Evolutionary conservation across 345 rosid genomes (phyloP).

Genomic region (Camelina neglecta): DNA sequence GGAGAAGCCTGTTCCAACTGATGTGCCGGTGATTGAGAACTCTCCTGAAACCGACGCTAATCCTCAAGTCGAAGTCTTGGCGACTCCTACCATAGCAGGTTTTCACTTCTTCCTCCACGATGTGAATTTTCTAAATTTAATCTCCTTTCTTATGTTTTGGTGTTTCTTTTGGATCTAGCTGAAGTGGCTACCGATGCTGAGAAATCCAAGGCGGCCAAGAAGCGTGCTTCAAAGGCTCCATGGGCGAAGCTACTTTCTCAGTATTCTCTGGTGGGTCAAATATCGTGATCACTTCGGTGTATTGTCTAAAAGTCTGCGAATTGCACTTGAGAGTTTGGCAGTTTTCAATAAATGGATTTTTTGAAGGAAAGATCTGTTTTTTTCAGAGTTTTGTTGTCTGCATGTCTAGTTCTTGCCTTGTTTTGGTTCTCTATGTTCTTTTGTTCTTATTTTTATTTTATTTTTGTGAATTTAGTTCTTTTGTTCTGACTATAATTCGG

Average conservation of each 20-base stretch:
- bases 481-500: conserved; percentile 26
- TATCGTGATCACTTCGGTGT: conserved; percentile 6
- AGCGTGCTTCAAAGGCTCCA: conserved; percentile 55
- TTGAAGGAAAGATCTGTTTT: not conserved
- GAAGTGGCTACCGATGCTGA: conserved; percentile 43
- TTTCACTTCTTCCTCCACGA: conserved; percentile 41
- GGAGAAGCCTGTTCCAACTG: conserved; percentile 49
- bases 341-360: not conserved
- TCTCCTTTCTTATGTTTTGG: conserved; percentile 23
- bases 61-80: conserved; percentile 55
- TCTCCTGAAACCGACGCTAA: conserved; percentile 54
- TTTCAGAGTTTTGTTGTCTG: conserved; percentile 31
- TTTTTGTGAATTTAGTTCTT: conserved; percentile 21
- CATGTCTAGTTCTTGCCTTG: conserved; percentile 7
- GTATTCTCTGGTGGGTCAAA: conserved; percentile 67
- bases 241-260: conserved; percentile 97
- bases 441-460: not conserved
- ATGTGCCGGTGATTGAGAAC: conserved; percentile 47
- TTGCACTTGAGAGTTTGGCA: conserved; percentile 21
- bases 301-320: conserved; percentile 1
- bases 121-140: conserved; percentile 2
- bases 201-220: conserved; percentile 43
- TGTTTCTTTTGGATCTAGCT: conserved; percentile 46
- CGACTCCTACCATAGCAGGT: conserved; percentile 61
- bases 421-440: not conserved